Base-by-base conservation (phyloP, 352 stramenopile species). In the Phytophthora melonis region DNA sequence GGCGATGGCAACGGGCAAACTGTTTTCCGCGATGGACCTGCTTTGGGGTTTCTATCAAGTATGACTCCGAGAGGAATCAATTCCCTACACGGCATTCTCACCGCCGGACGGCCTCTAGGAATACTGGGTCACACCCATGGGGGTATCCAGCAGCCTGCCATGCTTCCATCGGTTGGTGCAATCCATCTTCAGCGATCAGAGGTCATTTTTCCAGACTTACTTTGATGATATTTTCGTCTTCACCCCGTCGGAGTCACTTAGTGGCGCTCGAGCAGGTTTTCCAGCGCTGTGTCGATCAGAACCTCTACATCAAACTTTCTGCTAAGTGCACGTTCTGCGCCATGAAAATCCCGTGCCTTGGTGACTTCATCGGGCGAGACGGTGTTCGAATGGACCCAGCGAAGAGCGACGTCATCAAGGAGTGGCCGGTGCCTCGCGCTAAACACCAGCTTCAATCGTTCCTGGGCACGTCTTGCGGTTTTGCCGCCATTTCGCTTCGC, bases 271-370 rank as follows among this genome's bases (percentile, higher is more conserved):
- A 53, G 8, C 13, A 53, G 5, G 45, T 5, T 53, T 53, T 53
- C n/a, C 45, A 53, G 45, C n/a, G n/a, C 18, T 53, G 45, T 53
- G 45, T 53, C n/a, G 45, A 53, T 5, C 45, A 53, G n/a, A 27
- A 53, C 3, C 45, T 53, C 45, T 53, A 53, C 45, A 53, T 53
- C 45, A 53, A 53, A n/a, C n/a, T 53, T 5, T 53, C 45, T n/a
- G n/a, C n/a, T 0, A 53, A 53, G 45, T 53, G 45, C n/a, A 53
- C 3, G n/a, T 25, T 53, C n/a, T 53, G 45, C n/a, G 45, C 45
- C 18, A 5, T 0, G 5, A n/a, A 53, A 8, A 53, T 53, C 23
- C 45, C 45, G 0, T 53, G 45, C 25, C n/a, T 53, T 5, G n/a
- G 45, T 0, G 45, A 53, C n/a, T 53, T 53, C n/a, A 53, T 53